These are phyloP conservation scores for Monilinia laxa DNA, from an alignment of 2,329 filamentous ascomycete genomes.

Conservation along the genomic window DNA sequence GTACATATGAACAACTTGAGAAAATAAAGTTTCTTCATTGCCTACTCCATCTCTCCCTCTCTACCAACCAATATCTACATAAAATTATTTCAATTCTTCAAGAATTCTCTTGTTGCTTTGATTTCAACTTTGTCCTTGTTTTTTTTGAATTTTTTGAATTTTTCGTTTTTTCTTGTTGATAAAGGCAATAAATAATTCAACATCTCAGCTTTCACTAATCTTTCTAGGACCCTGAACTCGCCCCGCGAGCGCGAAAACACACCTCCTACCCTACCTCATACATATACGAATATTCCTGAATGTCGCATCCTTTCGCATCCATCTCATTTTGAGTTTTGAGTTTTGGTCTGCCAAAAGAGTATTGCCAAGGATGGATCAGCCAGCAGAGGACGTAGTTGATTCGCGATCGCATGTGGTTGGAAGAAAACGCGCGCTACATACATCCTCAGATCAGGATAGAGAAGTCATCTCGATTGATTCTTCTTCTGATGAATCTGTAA, in stretches of 20 bases:
- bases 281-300: background rate
- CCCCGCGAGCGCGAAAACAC: background rate
- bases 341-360: background rate
- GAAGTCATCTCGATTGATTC: constrained; percentile 17
- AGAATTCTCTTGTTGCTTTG: background rate
- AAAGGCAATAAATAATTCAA: background rate
- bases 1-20: too few relatives aligned
- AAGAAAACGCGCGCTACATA: constrained; percentile 22
- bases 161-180: background rate
- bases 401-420: constrained; percentile 18
- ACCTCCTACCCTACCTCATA: background rate
- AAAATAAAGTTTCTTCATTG: too few relatives aligned
- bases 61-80: background rate
- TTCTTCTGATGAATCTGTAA: constrained; percentile 20
- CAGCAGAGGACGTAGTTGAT: constrained; percentile 17
- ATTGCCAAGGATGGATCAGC: constrained; percentile 6
- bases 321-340: background rate
- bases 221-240: constrained; percentile 9
- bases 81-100: background rate
- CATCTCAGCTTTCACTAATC: constrained; percentile 19
- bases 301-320: background rate
- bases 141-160: background rate
- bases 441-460: constrained; percentile 6
- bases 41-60: too few relatives aligned
- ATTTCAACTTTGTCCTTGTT: background rate